phyloP scores from a whole-genome alignment of 306 rosid genomes.

The Cicer pinnatifidum region DNA sequence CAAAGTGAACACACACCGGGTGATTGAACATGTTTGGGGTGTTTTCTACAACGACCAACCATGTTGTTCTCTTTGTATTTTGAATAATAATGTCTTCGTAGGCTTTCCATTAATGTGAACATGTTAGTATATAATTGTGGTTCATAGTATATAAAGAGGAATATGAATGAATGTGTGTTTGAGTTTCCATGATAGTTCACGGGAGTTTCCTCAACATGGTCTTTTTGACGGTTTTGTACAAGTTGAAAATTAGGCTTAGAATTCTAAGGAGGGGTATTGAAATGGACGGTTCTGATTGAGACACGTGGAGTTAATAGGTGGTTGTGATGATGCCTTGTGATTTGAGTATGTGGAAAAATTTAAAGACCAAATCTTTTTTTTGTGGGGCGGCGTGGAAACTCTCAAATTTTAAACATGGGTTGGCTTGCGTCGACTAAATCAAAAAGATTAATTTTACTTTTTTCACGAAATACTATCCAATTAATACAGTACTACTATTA shows the following conservation, averaged over 20 bases:
- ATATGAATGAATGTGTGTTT: background rate
- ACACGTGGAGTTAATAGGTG: conserved; percentile 44
- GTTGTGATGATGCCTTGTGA: conserved; percentile 31
- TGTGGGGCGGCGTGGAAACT: conserved; percentile 62
- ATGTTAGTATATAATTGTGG: conserved; percentile 38
- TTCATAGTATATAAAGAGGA: background rate
- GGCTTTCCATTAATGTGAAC: conserved; percentile 44
- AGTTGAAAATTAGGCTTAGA: conserved; percentile 46
- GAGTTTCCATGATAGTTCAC: conserved; percentile 54
- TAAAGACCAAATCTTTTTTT: conserved; percentile 41
- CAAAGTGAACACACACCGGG: conserved; percentile 91
- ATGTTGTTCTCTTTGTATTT: conserved; percentile 42
- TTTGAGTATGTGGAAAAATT: background rate
- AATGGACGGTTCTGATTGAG: conserved; percentile 54
- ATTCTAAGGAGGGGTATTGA: background rate
- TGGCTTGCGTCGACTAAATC: conserved; percentile 43
- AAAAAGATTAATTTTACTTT: background rate
- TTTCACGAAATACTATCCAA: no score
- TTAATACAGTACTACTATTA: no score
- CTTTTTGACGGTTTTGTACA: conserved; percentile 60
- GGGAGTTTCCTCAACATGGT: conserved; percentile 54
- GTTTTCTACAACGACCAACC: conserved; percentile 64
- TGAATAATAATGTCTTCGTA: conserved; percentile 37
- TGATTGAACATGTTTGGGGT: conserved; percentile 77
- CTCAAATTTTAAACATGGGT: background rate